These are phyloP conservation scores for Filobasidium floriforme DNA, from an alignment of 768 basidiomycete species.

Conservation along the genomic window DNA sequence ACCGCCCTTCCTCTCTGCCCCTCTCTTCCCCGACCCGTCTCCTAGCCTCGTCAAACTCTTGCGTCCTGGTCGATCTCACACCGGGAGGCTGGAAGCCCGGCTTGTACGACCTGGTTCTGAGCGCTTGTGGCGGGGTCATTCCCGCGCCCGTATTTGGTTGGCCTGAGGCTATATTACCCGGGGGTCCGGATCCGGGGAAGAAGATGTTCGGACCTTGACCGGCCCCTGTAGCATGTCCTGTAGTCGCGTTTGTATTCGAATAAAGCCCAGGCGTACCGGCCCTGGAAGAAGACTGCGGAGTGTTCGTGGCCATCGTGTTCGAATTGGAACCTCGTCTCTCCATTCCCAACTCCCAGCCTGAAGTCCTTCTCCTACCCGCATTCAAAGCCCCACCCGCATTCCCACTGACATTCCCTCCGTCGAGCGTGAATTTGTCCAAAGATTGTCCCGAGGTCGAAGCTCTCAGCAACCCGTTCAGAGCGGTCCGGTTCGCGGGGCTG, in stretches of 20 bases:
- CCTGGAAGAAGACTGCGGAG: too few relatives aligned
- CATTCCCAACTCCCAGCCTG: background rate
- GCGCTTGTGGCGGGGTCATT: constrained; percentile 18
- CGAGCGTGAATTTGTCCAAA: background rate
- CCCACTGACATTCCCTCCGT: background rate
- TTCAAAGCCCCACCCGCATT: background rate
- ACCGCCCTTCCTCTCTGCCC: constrained; percentile 70
- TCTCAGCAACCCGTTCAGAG: background rate
- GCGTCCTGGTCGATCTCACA: constrained; percentile 68
- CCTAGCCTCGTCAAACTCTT: constrained; percentile 59
- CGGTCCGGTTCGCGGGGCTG: too few relatives aligned
- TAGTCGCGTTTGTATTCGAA: too few relatives aligned
- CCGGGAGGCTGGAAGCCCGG: constrained; percentile 92
- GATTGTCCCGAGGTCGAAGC: background rate
- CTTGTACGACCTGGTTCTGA: constrained; percentile 54
- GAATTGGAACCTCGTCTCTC: too few relatives aligned
- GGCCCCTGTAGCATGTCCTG: too few relatives aligned
- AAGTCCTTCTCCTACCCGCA: background rate
- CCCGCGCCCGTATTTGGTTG: constrained; percentile 4
- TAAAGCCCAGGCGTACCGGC: too few relatives aligned
- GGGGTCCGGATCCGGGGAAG: constrained; percentile 4
- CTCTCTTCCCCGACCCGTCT: constrained; percentile 47
- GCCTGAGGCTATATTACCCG: background rate
- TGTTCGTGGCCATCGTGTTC: too few relatives aligned
- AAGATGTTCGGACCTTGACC: too few relatives aligned